Percentiles rank a stretch among this genome's conserved stretches.
Conservation (phyloP, 2,329 filamentous ascomycete genomes). For the Colletotrichum cuscutae region DNA sequence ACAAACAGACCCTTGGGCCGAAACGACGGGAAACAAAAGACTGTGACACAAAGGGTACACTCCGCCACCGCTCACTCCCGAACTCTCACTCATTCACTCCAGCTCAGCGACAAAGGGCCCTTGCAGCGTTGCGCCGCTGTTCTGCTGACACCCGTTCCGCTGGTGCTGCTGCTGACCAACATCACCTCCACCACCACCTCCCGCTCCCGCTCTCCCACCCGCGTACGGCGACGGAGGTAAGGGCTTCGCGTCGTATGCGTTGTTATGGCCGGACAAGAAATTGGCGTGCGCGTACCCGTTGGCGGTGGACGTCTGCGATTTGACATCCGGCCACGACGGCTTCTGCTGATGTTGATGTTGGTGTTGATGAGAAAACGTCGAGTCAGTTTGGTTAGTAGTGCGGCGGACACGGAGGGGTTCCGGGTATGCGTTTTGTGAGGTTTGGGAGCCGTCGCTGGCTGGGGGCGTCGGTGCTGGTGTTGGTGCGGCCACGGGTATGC, state of each 20-base stretch:
- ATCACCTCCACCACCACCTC: background rate
- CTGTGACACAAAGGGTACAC: background rate
- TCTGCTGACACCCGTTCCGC: background rate
- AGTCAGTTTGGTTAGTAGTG: background rate
- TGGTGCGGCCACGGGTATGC: background rate
- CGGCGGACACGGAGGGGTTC: constrained; percentile 24
- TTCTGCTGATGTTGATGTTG: background rate
- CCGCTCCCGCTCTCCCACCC: background rate
- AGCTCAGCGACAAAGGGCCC: constrained; percentile 25
- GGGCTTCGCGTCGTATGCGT: constrained; percentile 6
- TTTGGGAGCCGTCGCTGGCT: background rate
- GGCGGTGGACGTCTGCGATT: background rate
- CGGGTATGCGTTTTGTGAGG: constrained; percentile 7
- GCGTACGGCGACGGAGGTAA: constrained; percentile 1
- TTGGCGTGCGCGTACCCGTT: background rate
- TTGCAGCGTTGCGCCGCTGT: background rate
- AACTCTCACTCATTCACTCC: constrained; percentile 12
- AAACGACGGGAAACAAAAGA: background rate
- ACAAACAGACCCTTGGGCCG: background rate
- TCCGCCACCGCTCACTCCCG: too few relatives aligned
- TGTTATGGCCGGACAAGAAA: background rate
- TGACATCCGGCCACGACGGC: constrained; percentile 9
- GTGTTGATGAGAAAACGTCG: background rate
- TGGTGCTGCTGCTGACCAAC: background rate
- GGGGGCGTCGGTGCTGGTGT: background rate